phyloP scores from a whole-genome alignment of 495 filamentous ascomycete species.

The Lasiosphaeria ovina region DNA sequence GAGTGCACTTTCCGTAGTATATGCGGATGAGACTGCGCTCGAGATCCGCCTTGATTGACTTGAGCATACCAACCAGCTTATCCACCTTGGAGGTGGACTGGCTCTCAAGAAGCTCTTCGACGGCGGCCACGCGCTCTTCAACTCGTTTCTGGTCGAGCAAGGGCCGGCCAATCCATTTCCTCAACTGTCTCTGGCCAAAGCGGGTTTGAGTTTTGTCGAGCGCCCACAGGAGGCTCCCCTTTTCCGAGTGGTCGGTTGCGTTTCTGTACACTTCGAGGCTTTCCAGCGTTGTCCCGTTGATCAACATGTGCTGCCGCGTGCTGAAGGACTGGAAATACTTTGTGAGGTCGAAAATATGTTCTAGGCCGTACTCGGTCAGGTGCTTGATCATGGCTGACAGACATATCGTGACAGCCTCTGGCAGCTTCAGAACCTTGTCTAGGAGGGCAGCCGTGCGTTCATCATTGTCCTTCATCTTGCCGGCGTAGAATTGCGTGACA shows the following conservation, averaged over 20 bases:
- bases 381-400: slow-evolving; percentile 97
- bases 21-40: slow-evolving; percentile 92
- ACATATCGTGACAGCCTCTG: slow-evolving; percentile 85
- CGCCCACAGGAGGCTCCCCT: slow-evolving; percentile 93
- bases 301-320: slow-evolving; percentile 88
- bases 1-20: slow-evolving; percentile 93
- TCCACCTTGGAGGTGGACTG: slow-evolving; percentile 65
- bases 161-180: slow-evolving; percentile 94
- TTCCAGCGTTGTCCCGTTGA: slow-evolving; percentile 93
- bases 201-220: slow-evolving; percentile 88
- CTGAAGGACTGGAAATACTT: slow-evolving; percentile 98
- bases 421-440: slow-evolving; percentile 80
- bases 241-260: slow-evolving; percentile 79
- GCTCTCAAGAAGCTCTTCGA: slow-evolving; percentile 80
- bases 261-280: slow-evolving; percentile 97
- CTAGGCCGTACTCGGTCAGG: slow-evolving; percentile 85
- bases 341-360: slow-evolving; percentile 95
- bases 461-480: slow-evolving; percentile 65
- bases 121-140: slow-evolving; percentile 80
- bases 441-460: slow-evolving; percentile 60
- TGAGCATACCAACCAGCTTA: slow-evolving; percentile 66
- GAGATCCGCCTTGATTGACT: slow-evolving; percentile 73
- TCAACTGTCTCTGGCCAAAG: slow-evolving; percentile 81
- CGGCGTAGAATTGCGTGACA: slow-evolving; percentile 91
- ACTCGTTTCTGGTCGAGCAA: slow-evolving; percentile 75